A percentile compares a stretch with the other conserved stretches of the same genome.
phyloP scores from a whole-genome alignment of 108 stramenopile genomes.

The Pseudonitzschia multistriata region DNA sequence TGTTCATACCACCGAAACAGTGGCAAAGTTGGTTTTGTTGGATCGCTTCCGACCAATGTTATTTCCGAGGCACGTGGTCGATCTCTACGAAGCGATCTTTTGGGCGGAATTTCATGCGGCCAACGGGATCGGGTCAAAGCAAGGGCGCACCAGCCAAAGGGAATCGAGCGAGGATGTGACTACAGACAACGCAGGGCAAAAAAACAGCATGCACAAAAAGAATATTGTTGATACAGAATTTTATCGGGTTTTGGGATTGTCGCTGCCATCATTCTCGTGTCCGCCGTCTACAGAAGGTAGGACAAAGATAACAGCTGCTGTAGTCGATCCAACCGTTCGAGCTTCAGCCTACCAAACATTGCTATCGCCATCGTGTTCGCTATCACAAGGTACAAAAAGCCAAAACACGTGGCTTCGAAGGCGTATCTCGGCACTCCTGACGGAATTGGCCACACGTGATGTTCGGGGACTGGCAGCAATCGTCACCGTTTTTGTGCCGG shows the following conservation, averaged over 20 bases:
- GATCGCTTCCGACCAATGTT: conserved; percentile 90
- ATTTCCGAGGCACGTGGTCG: conserved; percentile 73
- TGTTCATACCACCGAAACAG: neutral
- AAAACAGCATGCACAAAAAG: neutral
- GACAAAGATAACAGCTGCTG: neutral
- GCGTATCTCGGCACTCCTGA: conserved; percentile 53
- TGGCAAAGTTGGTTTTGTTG: conserved; percentile 55
- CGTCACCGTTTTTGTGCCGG: conserved; percentile 74
- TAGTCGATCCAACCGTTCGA: conserved; percentile 16
- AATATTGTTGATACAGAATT: neutral
- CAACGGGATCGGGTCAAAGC: neutral
- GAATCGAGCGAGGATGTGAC: too few species aligned
- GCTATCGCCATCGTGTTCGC: conserved; percentile 7
- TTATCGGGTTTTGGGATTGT: conserved; percentile 15
- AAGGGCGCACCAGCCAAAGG: too few species aligned
- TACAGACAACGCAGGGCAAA: too few species aligned
- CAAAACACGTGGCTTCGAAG: conserved; percentile 49
- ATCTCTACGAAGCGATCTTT: conserved; percentile 66
- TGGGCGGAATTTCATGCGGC: conserved; percentile 44
- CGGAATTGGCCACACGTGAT: conserved; percentile 53
- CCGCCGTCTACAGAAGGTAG: neutral
- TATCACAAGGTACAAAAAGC: neutral
- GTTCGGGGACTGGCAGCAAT: conserved; percentile 42
- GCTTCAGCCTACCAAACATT: conserved; percentile 50
- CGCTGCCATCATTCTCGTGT: neutral